These are phyloP conservation scores for Zychaea mexicana DNA, from an alignment of 371 early-diverging fungal genomes.

Conservation along the genomic window DNA sequence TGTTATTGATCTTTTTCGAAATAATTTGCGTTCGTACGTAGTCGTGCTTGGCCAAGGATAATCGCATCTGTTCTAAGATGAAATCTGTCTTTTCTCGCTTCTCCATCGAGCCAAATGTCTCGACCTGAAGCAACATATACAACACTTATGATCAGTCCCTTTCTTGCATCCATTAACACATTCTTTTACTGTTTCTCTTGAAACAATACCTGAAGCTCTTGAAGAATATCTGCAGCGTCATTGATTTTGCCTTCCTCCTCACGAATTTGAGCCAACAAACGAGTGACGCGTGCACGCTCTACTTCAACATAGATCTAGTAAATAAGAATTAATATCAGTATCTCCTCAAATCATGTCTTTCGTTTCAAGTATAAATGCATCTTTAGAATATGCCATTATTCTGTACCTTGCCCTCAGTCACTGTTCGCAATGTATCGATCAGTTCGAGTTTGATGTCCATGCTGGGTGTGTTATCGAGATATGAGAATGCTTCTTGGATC, in stretches of 20 bases:
- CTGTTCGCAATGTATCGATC: constrained; percentile 91
- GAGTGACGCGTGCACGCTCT: constrained; percentile 94
- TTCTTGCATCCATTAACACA: not conserved
- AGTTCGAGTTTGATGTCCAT: constrained; percentile 85
- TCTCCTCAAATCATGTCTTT: not conserved
- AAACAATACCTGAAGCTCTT: constrained; percentile 83
- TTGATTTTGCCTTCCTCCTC: constrained; percentile 90
- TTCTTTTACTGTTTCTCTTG: constrained; percentile 34
- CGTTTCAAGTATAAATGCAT: not conserved
- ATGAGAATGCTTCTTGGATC: constrained; percentile 93
- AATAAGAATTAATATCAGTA: not conserved
- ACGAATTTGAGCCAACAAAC: constrained; percentile 82
- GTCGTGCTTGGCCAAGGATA: constrained; percentile 91
- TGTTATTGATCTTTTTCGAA: constrained; percentile 90
- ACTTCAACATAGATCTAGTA: constrained; percentile 94
- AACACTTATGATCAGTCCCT: not conserved
- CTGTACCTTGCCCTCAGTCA: constrained; percentile 95
- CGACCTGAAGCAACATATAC: constrained; percentile 57
- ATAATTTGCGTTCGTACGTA: constrained; percentile 92
- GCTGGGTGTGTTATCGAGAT: constrained; percentile 82
- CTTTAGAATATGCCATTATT: no score
- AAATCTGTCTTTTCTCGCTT: constrained; percentile 98
- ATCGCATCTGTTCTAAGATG: constrained; percentile 97
- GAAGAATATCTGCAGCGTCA: constrained; percentile 94
- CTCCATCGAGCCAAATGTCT: constrained; percentile 98